A percentile compares a stretch with the other conserved stretches of the same genome.
Evolutionary conservation across 2,329 filamentous ascomycete species (phyloP).

Genomic region (Triangularia verruculosa): DNA sequence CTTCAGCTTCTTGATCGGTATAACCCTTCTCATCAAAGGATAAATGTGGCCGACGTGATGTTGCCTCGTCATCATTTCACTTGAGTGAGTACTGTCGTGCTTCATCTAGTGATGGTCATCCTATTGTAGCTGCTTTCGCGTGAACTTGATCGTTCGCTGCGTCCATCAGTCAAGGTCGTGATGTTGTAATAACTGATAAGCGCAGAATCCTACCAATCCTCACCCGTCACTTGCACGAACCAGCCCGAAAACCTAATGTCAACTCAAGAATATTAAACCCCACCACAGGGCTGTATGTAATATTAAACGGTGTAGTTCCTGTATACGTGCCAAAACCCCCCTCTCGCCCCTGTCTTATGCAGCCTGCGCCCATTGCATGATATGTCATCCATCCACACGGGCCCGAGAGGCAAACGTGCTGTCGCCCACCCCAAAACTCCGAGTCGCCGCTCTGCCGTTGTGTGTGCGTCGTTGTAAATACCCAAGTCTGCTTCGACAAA

Average conservation of each 20-base stretch:
- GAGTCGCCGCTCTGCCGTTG: slow-evolving; percentile 16
- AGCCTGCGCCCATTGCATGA: slow-evolving; percentile 21
- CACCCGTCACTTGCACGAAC: neutral
- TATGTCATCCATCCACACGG: slow-evolving; percentile 16
- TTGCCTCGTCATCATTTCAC: no score
- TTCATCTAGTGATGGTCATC: no score
- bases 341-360: slow-evolving; percentile 18
- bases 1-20: no score
- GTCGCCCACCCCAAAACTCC: slow-evolving; percentile 23
- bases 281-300: slow-evolving; percentile 17
- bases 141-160: no score
- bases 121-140: no score
- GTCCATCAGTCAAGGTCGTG: no score
- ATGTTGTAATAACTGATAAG: no score
- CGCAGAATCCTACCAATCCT: neutral
- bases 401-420: slow-evolving; percentile 24
- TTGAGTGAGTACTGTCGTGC: no score
- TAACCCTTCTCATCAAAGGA: no score
- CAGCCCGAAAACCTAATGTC: neutral
- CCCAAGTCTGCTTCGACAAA: slow-evolving; percentile 23
- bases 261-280: slow-evolving; percentile 11
- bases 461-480: slow-evolving; percentile 17
- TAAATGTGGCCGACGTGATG: no score
- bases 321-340: slow-evolving; percentile 19
- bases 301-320: slow-evolving; percentile 22